Percentiles rank a stretch among this genome's conserved stretches.
Evolutionary conservation across 2,329 filamentous ascomycete species (phyloP).

Genomic region (Phyllosticta ampelicida): DNA sequence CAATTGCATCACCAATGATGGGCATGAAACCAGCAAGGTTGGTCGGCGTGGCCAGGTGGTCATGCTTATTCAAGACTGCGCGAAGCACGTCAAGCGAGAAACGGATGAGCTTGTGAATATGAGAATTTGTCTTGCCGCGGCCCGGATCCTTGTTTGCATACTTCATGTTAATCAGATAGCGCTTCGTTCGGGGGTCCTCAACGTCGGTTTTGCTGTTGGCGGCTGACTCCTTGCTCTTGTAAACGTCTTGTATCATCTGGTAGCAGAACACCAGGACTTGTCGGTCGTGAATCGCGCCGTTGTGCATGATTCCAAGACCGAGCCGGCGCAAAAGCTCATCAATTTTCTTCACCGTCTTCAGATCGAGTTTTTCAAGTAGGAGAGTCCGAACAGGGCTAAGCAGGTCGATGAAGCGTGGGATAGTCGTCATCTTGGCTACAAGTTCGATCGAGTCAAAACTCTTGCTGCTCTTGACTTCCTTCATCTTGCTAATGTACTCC

Average conservation of each 20-base stretch:
- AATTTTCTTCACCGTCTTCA: constrained; percentile 76
- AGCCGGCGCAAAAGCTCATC: constrained; percentile 81
- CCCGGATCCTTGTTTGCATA: constrained; percentile 64
- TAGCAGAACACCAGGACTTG: constrained; percentile 92
- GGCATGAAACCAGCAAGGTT: constrained; percentile 82
- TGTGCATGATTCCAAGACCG: constrained; percentile 70
- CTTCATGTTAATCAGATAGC: constrained; percentile 69
- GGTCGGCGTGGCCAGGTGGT: constrained; percentile 62
- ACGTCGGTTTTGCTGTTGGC: constrained; percentile 12
- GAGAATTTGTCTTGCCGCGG: constrained; percentile 61
- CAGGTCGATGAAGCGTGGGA: constrained; percentile 62
- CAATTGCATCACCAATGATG: constrained; percentile 75
- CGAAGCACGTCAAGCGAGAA: constrained; percentile 84
- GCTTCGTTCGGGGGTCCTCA: constrained; percentile 41
- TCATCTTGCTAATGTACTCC: constrained; percentile 90
- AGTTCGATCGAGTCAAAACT: constrained; percentile 97
- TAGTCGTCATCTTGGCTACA: constrained; percentile 69
- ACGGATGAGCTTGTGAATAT: constrained; percentile 75
- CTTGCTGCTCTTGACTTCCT: constrained; percentile 96
- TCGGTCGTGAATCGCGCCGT: constrained; percentile 63
- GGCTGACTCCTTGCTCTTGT: constrained; percentile 46
- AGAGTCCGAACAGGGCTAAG: constrained; percentile 69
- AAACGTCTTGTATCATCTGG: constrained; percentile 81
- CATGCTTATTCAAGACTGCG: constrained; percentile 75
- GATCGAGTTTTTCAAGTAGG: constrained; percentile 71